These are phyloP conservation scores for Euphorbia celastroides DNA, from an alignment of 441 rosid species.

Conservation along the genomic window DNA sequence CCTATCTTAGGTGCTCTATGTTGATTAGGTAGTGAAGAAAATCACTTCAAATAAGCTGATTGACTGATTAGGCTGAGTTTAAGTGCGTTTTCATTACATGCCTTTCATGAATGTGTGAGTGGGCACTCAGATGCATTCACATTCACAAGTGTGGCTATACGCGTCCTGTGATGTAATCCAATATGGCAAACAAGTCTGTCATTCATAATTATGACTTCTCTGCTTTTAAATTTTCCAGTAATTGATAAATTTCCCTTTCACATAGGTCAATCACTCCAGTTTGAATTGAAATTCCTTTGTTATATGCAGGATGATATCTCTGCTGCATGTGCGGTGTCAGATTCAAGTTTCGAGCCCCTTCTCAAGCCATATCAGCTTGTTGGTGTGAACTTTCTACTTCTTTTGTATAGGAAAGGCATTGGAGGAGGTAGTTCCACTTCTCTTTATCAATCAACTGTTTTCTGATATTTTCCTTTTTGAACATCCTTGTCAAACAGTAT, in stretches of 20 bases:
- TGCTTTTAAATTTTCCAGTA: slow-evolving; percentile 2
- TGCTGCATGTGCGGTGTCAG: slow-evolving; percentile 65
- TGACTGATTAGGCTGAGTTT: slow-evolving; percentile 10
- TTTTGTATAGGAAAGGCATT: slow-evolving; percentile 69
- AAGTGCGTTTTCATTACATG: slow-evolving; percentile 7
- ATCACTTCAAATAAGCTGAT: slow-evolving; percentile 11
- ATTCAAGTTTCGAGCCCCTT: slow-evolving; percentile 77
- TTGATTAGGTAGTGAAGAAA: slow-evolving; percentile 16
- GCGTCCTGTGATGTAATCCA: slow-evolving; percentile 1
- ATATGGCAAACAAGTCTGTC: slow-evolving; percentile 1
- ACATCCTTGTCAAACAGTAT: not conserved
- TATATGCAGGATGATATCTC: slow-evolving; percentile 65
- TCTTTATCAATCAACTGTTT: not conserved
- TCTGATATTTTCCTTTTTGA: not conserved
- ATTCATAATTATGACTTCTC: not conserved
- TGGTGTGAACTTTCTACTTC: slow-evolving; percentile 94
- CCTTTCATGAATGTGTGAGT: slow-evolving; percentile 7
- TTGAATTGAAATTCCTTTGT: slow-evolving; percentile 8
- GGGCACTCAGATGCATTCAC: slow-evolving; percentile 5
- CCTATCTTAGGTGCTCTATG: slow-evolving; percentile 5
- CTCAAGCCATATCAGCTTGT: slow-evolving; percentile 93
- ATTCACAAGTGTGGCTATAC: slow-evolving; percentile 7
- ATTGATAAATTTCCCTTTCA: not conserved
- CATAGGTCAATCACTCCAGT: not conserved
- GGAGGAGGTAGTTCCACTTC: slow-evolving; percentile 66